A percentile compares a stretch with the other conserved stretches of the same genome.
Conservation (phyloP, 2,329 filamentous ascomycete genomes). For the Rosellinia necatrix region DNA sequence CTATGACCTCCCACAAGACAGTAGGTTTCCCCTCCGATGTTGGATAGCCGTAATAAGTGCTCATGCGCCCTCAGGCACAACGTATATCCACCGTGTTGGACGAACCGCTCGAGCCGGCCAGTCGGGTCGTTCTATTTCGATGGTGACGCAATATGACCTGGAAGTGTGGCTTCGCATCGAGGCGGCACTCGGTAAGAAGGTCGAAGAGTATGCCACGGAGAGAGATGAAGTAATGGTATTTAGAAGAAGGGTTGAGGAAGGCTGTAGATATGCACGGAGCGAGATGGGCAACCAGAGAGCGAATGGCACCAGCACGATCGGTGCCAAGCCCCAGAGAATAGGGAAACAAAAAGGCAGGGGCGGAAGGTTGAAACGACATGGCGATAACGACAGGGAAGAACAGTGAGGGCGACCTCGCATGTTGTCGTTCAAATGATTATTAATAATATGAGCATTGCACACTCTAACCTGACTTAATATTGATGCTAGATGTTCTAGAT, state of each 20-base stretch:
- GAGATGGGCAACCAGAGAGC: conserved; percentile 73
- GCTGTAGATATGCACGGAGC: conserved; percentile 76
- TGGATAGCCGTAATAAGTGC: too few species aligned
- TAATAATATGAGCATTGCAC: too few species aligned
- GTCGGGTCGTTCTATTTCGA: conserved; percentile 76
- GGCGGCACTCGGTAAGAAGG: conserved; percentile 76
- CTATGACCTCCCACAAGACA: conserved; percentile 46
- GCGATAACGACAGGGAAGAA: background rate
- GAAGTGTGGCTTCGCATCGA: conserved; percentile 78
- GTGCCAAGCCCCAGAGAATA: background rate
- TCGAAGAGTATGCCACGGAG: conserved; percentile 69
- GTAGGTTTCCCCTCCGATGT: conserved; percentile 7
- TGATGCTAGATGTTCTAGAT: too few species aligned
- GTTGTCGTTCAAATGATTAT: too few species aligned
- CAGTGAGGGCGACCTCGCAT: too few species aligned
- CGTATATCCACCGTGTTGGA: conserved; percentile 70
- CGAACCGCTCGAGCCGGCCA: conserved; percentile 87
- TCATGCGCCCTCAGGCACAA: conserved; percentile 56
- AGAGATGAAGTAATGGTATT: conserved; percentile 89
- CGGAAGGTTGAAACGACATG: background rate
- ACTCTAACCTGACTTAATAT: too few species aligned
- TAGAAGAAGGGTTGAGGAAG: conserved; percentile 77
- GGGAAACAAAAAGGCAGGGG: background rate
- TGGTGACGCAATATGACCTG: conserved; percentile 84
- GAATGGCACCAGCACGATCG: background rate